Base-by-base conservation (phyloP, 768 basidiomycete species). In the Auriscalpium microsporum region DNA sequence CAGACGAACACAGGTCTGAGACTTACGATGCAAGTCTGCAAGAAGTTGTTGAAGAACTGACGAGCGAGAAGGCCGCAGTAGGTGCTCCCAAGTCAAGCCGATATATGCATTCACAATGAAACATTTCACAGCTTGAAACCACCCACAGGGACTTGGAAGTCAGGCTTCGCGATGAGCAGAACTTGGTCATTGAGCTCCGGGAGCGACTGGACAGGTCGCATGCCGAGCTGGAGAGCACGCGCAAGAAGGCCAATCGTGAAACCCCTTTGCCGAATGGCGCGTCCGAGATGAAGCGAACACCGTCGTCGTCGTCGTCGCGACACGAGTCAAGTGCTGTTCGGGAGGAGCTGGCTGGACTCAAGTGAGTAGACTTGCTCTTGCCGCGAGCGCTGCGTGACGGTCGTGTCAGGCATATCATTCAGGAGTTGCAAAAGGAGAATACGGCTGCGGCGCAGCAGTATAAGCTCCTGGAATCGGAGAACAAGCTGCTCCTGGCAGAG, bases 371-470 rank as follows among this genome's bases (percentile, higher is more conserved):
- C 17, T 33, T 23, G 49, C 9, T 48, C 34, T 42, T 36, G 14
- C 44, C 38, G 13, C 33, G n/a, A 19, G 28, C 11, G 34, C 45
- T 8, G 36, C 16, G 52, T 42, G 8, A 44, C 11, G 14, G 56
- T 48, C 23, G 46, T 10, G 50, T 52, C 57, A 90, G 89, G 69
- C 86, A 91, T 63, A 90, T 96, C 63, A 82, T 96, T 19, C 86
- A 90, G 65, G 88, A 93, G 62, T 75, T 96, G 42, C 88, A 90
- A 64, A 86, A 87, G 62, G 94, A 96, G 69, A 89, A 82, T 62
- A 65, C 81, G 3, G 71, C 76, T 23, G 67, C 78, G 1, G 69
- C 77, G 8, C 86, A 90, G 57, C 79, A 79, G 57, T 82, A 82
- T 66, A 83, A 86, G 63, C 66, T 84, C n/a, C 66, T 94, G 45